These are phyloP conservation scores for Toxoplasma gondii DNA, from an alignment of 169 alveolate species.

Conservation along the genomic window DNA sequence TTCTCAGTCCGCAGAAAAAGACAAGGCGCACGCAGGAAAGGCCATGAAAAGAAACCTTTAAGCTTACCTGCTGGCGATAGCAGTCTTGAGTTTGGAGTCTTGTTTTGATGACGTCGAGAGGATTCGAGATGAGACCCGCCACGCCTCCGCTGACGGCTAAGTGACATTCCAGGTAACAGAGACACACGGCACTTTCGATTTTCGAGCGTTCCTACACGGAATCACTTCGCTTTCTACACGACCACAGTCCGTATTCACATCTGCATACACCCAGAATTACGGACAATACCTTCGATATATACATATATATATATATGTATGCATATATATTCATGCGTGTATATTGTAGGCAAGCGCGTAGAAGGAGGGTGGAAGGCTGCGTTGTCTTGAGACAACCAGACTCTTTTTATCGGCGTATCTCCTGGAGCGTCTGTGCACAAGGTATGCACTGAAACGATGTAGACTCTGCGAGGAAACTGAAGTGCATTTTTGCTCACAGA, in stretches of 20 bases:
- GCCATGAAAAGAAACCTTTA: neutral
- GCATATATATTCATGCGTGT: too few relatives aligned
- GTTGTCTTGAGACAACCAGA: too few relatives aligned
- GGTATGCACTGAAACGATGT: too few relatives aligned
- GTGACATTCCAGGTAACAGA: conserved; percentile 74
- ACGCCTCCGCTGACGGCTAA: conserved; percentile 95
- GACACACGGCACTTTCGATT: neutral
- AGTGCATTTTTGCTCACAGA: too few relatives aligned
- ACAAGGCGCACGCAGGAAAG: neutral
- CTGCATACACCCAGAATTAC: neutral
- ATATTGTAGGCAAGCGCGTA: too few relatives aligned
- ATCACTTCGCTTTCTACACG: neutral
- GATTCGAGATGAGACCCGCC: conserved; percentile 95
- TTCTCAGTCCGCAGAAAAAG: neutral
- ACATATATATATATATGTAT: too few relatives aligned
- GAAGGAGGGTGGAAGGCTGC: too few relatives aligned
- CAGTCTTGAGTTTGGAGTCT: conserved; percentile 93
- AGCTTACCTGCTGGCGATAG: conserved; percentile 37
- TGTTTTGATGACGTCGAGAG: conserved; percentile 97
- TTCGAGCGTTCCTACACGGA: too few relatives aligned
- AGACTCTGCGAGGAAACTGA: too few relatives aligned
- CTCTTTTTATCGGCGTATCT: too few relatives aligned
- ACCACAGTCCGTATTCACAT: neutral
- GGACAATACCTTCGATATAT: neutral
- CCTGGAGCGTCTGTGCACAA: too few relatives aligned